Percentiles rank a stretch among this genome's conserved stretches.
Conservation (phyloP, 208 protist species). For the Porcisia deanei region DNA sequence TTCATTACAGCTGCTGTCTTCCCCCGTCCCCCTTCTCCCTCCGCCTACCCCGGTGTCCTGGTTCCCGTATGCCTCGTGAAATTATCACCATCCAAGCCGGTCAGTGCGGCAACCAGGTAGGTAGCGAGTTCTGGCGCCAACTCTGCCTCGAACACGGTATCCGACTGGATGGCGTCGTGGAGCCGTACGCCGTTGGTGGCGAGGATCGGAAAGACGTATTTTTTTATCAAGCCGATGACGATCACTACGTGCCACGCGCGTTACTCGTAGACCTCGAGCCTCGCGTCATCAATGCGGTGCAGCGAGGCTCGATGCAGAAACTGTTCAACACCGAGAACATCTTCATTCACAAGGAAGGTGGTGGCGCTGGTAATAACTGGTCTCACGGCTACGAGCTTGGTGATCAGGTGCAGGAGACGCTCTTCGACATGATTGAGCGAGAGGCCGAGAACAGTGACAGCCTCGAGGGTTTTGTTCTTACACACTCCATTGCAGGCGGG, state of each 20-base stretch:
- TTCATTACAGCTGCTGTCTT: neutral
- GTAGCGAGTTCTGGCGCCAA: conserved; percentile 99
- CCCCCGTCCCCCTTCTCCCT: neutral
- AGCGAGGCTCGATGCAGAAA: conserved; percentile 89
- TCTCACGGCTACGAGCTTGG: conserved; percentile 95
- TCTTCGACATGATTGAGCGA: conserved; percentile 99
- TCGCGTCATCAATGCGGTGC: conserved; percentile 96
- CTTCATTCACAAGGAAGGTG: conserved; percentile 94
- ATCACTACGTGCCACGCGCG: conserved; percentile 99
- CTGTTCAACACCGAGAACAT: conserved; percentile 99
- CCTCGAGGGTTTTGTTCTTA: conserved; percentile 98
- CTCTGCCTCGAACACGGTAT: conserved; percentile 99
- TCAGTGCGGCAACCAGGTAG: conserved; percentile 98
- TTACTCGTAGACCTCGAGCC: conserved; percentile 99
- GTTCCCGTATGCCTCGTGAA: conserved; percentile 96
- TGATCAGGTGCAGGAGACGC: conserved; percentile 91
- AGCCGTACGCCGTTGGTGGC: conserved; percentile 93
- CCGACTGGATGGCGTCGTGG: conserved; percentile 91
- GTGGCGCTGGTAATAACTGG: conserved; percentile 99
- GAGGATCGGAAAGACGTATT: conserved; percentile 99
- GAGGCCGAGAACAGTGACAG: conserved; percentile 99
- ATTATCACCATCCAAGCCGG: conserved; percentile 99
- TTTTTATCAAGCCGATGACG: conserved; percentile 99
- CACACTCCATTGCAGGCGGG: conserved; percentile 99
- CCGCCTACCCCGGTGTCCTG: neutral